Base-by-base conservation (phyloP, 495 filamentous ascomycete species). In the Neurospora tetrasperma region DNA sequence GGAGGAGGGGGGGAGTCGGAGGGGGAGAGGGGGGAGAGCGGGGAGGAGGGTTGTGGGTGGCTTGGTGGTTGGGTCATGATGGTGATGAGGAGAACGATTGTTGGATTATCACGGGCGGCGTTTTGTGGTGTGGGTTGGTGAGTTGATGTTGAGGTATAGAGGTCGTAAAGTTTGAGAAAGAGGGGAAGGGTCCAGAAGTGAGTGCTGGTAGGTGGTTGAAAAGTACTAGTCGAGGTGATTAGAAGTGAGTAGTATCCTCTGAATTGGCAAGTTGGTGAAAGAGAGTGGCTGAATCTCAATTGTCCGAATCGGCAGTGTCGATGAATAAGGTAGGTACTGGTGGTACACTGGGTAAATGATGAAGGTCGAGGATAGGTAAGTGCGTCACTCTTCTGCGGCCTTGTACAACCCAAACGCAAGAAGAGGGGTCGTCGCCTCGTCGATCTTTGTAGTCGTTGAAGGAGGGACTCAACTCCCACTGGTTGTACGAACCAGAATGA, bases 1-100 rank as follows among this genome's bases (percentile, higher is more conserved):
- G 84, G 84, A 5, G 81, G 84, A 12, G 81, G 76, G 9, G 54
- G 54, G 9, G 27, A 66, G 54, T 27, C 54, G 27, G 54, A 14
- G 31, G 54, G 54, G 23, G 54, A 62, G 54, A 27, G 27, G 2
- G 10, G 7, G 4, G 44, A 48, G 44, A 5, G 54, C 5, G 4
- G 54, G 27, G 54, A 7, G 54, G 27, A 62, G 27, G 54, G 54
- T 10, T 35, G 35, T 72, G 0, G 18, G 27, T 35, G 71, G 7
- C n/a, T 70, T 27, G 12, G 20, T 68, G 38, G 54, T 27, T 72
- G 59, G 31, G 41, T 31, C 54, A 68, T 68, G 46, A 1, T 27
- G 48, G 4, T 38, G 16, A n/a, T 39, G 39, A 38, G 35, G 39
- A 38, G 35, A 31, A 31, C 27, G 35, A 38, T 38, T 38, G 35